Conservation (phyloP, 2,329 filamentous ascomycete species). For the Coleophoma cylindrospora region DNA sequence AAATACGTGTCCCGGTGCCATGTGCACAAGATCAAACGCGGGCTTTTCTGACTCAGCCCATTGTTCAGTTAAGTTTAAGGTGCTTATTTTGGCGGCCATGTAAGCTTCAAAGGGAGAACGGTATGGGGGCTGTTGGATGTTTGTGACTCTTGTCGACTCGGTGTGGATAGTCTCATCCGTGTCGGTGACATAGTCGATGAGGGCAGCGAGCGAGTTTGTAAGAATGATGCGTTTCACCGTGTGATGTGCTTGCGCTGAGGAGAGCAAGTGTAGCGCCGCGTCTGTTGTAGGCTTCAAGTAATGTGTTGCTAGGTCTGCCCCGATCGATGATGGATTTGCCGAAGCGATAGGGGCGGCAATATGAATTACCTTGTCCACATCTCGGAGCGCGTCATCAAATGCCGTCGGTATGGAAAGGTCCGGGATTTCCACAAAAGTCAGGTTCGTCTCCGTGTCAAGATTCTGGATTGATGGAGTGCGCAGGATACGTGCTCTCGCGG, state of each 20-base stretch:
- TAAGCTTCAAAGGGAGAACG: not conserved
- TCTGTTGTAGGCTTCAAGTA: not conserved
- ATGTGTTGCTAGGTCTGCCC: not conserved
- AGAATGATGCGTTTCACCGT: not conserved
- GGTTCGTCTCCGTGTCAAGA: too few species aligned
- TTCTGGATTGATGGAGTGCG: too few species aligned
- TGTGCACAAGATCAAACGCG: not conserved
- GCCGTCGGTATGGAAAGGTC: not conserved
- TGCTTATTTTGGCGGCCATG: not conserved
- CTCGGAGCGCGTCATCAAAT: not conserved
- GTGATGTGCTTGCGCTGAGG: not conserved
- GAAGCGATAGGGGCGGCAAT: not conserved
- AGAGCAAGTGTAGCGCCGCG: not conserved
- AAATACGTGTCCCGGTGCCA: not conserved
- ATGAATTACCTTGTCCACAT: not conserved
- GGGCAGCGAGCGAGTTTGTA: not conserved
- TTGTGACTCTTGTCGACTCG: not conserved
- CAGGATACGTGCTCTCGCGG: too few species aligned
- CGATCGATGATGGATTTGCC: not conserved
- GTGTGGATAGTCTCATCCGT: not conserved
- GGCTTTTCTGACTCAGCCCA: not conserved
- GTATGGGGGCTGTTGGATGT: not conserved
- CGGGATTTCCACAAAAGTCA: not conserved
- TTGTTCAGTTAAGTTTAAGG: not conserved
- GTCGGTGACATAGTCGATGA: not conserved